phyloP scores from a whole-genome alignment of 768 basidiomycete species.

The Rhodocollybia butyracea region DNA sequence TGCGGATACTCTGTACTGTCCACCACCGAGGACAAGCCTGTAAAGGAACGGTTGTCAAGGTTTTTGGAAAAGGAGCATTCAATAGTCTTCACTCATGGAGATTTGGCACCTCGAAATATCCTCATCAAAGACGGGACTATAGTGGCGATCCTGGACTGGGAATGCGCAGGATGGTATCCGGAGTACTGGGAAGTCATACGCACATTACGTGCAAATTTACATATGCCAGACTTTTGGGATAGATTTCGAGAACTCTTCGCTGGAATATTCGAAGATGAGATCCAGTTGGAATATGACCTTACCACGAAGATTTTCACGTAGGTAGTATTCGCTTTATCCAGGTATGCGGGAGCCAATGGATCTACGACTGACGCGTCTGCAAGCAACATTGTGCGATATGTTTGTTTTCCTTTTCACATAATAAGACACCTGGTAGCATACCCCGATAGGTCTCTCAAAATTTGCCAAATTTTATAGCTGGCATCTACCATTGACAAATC shows the following conservation, averaged over 20 bases:
- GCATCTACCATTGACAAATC: too few relatives aligned
- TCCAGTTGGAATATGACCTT: neutral
- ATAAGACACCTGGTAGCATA: too few relatives aligned
- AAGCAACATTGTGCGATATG: too few relatives aligned
- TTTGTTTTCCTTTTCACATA: too few relatives aligned
- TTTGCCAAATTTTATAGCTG: too few relatives aligned
- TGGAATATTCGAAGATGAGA: neutral
- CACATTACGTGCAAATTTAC: neutral
- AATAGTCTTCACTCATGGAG: slow-evolving; percentile 30
- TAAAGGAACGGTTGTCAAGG: neutral
- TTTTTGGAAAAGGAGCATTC: neutral
- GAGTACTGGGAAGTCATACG: slow-evolving; percentile 22
- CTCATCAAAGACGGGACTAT: slow-evolving; percentile 20
- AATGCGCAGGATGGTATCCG: slow-evolving; percentile 22
- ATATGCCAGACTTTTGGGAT: neutral
- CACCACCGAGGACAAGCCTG: neutral
- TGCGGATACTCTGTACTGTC: neutral
- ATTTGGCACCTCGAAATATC: slow-evolving; percentile 35
- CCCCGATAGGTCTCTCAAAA: too few relatives aligned
- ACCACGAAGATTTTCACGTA: neutral
- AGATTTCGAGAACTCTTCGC: neutral
- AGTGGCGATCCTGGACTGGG: slow-evolving; percentile 26
- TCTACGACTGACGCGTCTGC: too few relatives aligned
- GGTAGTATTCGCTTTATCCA: too few relatives aligned
- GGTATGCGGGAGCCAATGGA: too few relatives aligned